Conservation (phyloP, 371 early-diverging fungal species). For the Rhizopus sp. region DNA sequence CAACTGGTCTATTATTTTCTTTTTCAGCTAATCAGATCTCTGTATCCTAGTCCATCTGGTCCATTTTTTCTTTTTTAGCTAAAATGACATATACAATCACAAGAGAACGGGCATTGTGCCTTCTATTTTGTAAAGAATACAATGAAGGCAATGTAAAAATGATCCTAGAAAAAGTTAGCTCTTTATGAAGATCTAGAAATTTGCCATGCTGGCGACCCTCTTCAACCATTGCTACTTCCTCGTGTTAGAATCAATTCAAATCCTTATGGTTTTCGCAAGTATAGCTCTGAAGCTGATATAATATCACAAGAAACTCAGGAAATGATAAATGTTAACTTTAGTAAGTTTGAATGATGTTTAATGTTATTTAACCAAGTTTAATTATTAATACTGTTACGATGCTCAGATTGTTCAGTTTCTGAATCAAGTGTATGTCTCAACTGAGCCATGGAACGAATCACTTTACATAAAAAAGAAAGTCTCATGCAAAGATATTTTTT, state of each 20-base stretch:
- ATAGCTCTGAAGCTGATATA: conserved; percentile 8
- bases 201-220: conserved; percentile 8
- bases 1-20: too few species aligned
- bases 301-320: conserved; percentile 4
- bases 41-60: conserved; percentile 5
- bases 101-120: conserved; percentile 1
- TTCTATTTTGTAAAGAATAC: conserved; percentile 11
- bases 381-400: conserved; percentile 12
- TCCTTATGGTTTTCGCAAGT: neutral
- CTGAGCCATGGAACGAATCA: conserved; percentile 5
- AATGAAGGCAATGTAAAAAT: conserved; percentile 11
- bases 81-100: conserved; percentile 5
- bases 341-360: conserved; percentile 12
- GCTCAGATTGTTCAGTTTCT: conserved; percentile 1
- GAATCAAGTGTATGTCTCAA: too few species aligned
- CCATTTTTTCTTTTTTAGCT: conserved; percentile 5
- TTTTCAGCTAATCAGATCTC: too few species aligned
- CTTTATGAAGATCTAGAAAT: conserved; percentile 8
- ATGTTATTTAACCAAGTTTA: conserved; percentile 3
- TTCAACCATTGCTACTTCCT: conserved; percentile 6
- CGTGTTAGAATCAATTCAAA: conserved; percentile 3
- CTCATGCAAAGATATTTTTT: neutral
- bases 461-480: conserved; percentile 10
- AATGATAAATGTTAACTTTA: conserved; percentile 6
- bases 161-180: conserved; percentile 4